A percentile compares a stretch with the other conserved stretches of the same genome.
These are phyloP conservation scores for Fonsecaea monophora DNA, from an alignment of 2,329 filamentous ascomycete genomes.

Conservation along the genomic window DNA sequence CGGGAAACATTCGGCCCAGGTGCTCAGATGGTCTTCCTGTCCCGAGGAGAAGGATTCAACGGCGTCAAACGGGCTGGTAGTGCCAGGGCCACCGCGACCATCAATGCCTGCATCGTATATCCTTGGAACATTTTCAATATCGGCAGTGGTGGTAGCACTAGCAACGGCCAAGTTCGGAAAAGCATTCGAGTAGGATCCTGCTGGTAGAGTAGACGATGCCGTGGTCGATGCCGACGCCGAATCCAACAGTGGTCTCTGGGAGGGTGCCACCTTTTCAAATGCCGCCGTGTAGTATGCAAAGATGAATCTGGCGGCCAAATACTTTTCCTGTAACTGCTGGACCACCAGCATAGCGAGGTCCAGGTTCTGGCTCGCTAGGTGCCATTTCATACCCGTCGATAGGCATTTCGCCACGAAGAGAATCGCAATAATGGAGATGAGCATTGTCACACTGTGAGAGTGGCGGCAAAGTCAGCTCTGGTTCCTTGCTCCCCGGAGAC, in stretches of 20 bases:
- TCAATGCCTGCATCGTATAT: background rate
- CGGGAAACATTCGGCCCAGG: conserved; percentile 16
- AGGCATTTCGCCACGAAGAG: conserved; percentile 23
- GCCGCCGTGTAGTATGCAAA: conserved; percentile 25
- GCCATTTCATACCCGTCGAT: conserved; percentile 19
- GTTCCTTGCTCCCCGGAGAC: background rate
- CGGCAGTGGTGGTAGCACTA: background rate
- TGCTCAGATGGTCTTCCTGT: conserved; percentile 16
- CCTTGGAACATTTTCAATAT: background rate
- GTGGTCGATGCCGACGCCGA: background rate
- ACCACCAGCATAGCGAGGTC: conserved; percentile 26
- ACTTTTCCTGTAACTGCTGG: conserved; percentile 22
- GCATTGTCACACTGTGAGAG: conserved; percentile 16
- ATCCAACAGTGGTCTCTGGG: conserved; percentile 5
- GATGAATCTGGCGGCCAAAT: conserved; percentile 21
- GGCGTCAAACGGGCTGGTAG: background rate
- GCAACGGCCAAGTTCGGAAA: background rate
- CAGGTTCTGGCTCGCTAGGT: conserved; percentile 26
- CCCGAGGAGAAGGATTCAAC: conserved; percentile 12
- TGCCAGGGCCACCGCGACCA: background rate
- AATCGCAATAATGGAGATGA: conserved; percentile 20
- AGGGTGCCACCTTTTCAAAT: conserved; percentile 21
- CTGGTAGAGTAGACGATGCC: background rate
- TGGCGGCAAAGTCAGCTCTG: background rate
- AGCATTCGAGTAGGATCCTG: background rate